Base-by-base conservation (phyloP, 2,329 filamentous ascomycete species). In the Cercospora zeina region DNA sequence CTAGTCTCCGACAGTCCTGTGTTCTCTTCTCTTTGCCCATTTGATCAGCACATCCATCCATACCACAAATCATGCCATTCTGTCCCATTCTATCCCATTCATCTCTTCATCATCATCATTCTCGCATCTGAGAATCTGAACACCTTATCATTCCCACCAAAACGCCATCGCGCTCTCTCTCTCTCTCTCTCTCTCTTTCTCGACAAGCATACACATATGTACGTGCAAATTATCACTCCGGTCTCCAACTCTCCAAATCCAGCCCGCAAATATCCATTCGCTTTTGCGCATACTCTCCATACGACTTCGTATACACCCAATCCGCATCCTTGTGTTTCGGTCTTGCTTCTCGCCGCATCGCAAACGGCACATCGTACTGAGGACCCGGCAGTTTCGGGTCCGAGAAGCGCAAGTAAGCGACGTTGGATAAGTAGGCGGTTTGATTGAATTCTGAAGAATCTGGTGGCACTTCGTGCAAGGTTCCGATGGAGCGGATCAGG, bases 201-300 rank as follows among this genome's bases (percentile, higher is more conserved):
- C 6, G 1, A 19, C 24, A 19, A 51, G 30, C 11, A 0, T 2
- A 16, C n/a, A n/a, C n/a, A n/a, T n/a, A 27, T 27, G 24, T 27
- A 27, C 24, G 3, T 6, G 24, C 6, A 6, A 3, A 27, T 27
- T 3, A 27, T 56, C 34, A 56, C 16, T 55, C 36, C 4, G 55
- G 60, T 11, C 69, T 64, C 73, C 77, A 80, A 21, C 68, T 70
- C 71, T 82, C 80, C 66, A 83, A 70, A 66, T 82, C 81, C 63
- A 83, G 71, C 54, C 81, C 81, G 69, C 81, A 83, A 54, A 82
- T 77, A 61, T 82, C 80, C 77, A 81, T 81, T 59, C 81, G 74
- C 67, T 75, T 76, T 65, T 80, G 77, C 51, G 80, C 77, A 69
- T 81, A 83, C 34, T 73, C 70, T 37, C 79, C 79, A 65, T 83